These are phyloP conservation scores for Scleroderma bovista DNA, from an alignment of 768 basidiomycete species.

Conservation along the genomic window DNA sequence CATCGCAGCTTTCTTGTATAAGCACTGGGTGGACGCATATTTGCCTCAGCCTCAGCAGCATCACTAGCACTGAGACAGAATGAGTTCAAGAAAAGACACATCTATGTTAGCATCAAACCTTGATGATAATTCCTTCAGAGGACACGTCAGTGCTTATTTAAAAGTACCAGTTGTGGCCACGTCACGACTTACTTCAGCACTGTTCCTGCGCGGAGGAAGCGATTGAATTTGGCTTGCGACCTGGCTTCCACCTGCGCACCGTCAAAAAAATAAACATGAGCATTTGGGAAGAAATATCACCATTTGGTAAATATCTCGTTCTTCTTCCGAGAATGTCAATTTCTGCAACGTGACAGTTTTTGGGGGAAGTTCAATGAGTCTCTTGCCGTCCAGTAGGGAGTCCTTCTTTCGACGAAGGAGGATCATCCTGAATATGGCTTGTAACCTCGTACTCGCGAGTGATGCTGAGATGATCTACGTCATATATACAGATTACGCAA, in stretches of 20 bases:
- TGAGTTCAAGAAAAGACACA: background rate
- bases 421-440: conserved; percentile 49
- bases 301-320: conserved; percentile 58
- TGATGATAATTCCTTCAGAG: conserved; percentile 47
- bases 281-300: conserved; percentile 20
- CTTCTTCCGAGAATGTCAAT: conserved; percentile 56
- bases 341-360: conserved; percentile 47
- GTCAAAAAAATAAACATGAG: background rate
- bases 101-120: conserved; percentile 35
- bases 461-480: conserved; percentile 28
- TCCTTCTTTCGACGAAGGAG: conserved; percentile 62
- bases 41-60: conserved; percentile 55
- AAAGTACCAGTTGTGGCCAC: background rate
- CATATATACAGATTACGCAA: background rate
- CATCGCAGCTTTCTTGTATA: conserved; percentile 50
- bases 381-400: conserved; percentile 58
- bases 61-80: conserved; percentile 32
- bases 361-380: conserved; percentile 57
- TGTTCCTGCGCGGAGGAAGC: conserved; percentile 54
- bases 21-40: conserved; percentile 64
- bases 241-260: conserved; percentile 42
- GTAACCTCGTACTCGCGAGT: conserved; percentile 53
- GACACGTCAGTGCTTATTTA: background rate
- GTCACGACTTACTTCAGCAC: conserved; percentile 65
- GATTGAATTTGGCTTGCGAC: conserved; percentile 60